Percentiles rank a stretch among this genome's conserved stretches.
phyloP scores from a whole-genome alignment of 2,329 filamentous ascomycete genomes.

The Fusarium sp. region DNA sequence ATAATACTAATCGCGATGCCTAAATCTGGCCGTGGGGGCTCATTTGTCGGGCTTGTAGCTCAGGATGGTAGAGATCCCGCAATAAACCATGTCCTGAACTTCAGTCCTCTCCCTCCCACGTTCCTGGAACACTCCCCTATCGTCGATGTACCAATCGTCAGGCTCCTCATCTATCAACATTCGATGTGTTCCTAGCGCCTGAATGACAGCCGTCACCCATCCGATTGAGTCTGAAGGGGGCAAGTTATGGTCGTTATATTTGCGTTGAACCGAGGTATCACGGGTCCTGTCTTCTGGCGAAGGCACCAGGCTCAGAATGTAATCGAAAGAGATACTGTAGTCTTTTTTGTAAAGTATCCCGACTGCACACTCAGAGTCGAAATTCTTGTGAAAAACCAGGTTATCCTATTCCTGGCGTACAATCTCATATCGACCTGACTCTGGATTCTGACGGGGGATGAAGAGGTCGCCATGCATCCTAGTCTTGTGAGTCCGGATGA shows the following conservation, averaged over 20 bases:
- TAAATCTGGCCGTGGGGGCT: neutral
- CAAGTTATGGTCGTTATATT: neutral
- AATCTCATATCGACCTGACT: slow-evolving; percentile 15
- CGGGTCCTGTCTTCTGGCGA: neutral
- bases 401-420: slow-evolving; percentile 2
- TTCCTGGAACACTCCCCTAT: slow-evolving; percentile 37
- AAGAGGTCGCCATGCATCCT: slow-evolving; percentile 28
- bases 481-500: slow-evolving; percentile 20
- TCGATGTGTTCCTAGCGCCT: slow-evolving; percentile 17
- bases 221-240: slow-evolving; percentile 31
- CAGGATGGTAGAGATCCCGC: slow-evolving; percentile 10
- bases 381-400: slow-evolving; percentile 11
- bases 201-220: slow-evolving; percentile 37
- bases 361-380: slow-evolving; percentile 26
- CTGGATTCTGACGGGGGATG: slow-evolving; percentile 1
- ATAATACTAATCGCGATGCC: neutral
- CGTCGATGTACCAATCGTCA: slow-evolving; percentile 42
- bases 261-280: neutral
- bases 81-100: slow-evolving; percentile 29
- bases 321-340: slow-evolving; percentile 19
- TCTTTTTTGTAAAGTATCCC: slow-evolving; percentile 39
- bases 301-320: slow-evolving; percentile 7
- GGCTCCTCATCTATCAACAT: slow-evolving; percentile 38
- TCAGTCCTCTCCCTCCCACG: slow-evolving; percentile 18
- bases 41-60: slow-evolving; percentile 2